Conservation (phyloP, 2,329 filamentous ascomycete species). For the Monilinia aucupariae region DNA sequence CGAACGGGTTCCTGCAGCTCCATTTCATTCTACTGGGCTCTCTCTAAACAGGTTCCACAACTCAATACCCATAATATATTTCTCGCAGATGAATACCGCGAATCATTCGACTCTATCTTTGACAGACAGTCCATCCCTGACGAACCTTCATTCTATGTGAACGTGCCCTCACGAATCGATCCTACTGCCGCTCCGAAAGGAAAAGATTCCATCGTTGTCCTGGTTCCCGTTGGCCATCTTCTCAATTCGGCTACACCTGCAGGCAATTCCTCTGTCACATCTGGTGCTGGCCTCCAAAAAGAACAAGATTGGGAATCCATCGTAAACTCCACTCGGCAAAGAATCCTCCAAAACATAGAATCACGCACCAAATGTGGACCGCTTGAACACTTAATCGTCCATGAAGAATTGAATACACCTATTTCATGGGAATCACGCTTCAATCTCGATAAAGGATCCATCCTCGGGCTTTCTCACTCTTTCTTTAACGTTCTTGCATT, state of each 20-base stretch:
- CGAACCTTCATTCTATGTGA: conserved; percentile 71
- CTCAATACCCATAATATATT: conserved; percentile 72
- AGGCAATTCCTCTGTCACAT: conserved; percentile 22
- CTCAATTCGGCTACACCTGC: conserved; percentile 41
- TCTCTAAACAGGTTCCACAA: conserved; percentile 55
- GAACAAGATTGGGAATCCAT: conserved; percentile 58
- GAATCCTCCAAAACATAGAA: conserved; percentile 56
- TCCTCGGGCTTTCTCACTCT: conserved; percentile 64
- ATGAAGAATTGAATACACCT: conserved; percentile 64
- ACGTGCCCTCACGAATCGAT: conserved; percentile 67
- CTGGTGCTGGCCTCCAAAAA: conserved; percentile 32
- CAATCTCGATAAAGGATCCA: conserved; percentile 70
- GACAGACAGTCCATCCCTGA: conserved; percentile 60
- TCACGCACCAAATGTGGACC: conserved; percentile 53
- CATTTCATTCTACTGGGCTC: conserved; percentile 72
- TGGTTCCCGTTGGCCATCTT: conserved; percentile 68
- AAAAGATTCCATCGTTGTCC: conserved; percentile 61
- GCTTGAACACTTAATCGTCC: conserved; percentile 34
- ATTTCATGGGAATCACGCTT: conserved; percentile 59
- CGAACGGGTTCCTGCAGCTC: conserved; percentile 61
- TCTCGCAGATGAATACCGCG: conserved; percentile 64
- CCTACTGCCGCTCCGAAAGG: conserved; percentile 59
- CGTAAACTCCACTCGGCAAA: conserved; percentile 51
- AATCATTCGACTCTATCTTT: conserved; percentile 74
- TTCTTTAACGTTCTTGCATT: conserved; percentile 71